Evolutionary conservation across 2,329 filamentous ascomycete genomes (phyloP).

Genomic region (Triangularia verruculosa): DNA sequence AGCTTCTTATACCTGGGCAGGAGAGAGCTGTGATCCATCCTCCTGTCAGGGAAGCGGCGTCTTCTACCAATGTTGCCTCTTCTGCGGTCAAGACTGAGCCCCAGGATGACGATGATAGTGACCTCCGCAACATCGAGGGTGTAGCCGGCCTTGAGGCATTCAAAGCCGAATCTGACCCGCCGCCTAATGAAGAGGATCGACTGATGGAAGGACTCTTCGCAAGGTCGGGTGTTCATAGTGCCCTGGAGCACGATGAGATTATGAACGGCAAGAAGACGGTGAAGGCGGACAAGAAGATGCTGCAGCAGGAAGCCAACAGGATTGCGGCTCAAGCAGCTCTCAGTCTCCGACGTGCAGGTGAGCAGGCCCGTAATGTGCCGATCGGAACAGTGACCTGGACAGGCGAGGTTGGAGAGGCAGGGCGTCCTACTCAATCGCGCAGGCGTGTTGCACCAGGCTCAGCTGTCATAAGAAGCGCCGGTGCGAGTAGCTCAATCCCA

Average conservation of each 20-base stretch:
- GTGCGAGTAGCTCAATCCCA: slow-evolving; percentile 35
- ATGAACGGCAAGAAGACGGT: slow-evolving; percentile 71
- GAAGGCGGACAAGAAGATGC: slow-evolving; percentile 71
- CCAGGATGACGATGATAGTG: slow-evolving; percentile 21
- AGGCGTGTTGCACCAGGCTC: slow-evolving; percentile 52
- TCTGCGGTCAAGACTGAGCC: slow-evolving; percentile 9
- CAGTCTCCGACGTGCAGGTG: slow-evolving; percentile 69
- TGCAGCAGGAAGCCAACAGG: slow-evolving; percentile 76
- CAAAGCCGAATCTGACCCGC: slow-evolving; percentile 48
- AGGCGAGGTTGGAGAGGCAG: slow-evolving; percentile 74
- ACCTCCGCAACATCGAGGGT: slow-evolving; percentile 41
- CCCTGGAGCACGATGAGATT: slow-evolving; percentile 89
- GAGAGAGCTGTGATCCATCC: slow-evolving; percentile 18
- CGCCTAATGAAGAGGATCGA: slow-evolving; percentile 61
- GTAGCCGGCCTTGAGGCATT: slow-evolving; percentile 65
- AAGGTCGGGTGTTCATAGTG: slow-evolving; percentile 80
- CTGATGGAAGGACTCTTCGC: slow-evolving; percentile 89
- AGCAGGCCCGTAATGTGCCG: slow-evolving; percentile 68
- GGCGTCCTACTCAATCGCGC: slow-evolving; percentile 56
- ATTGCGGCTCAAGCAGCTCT: slow-evolving; percentile 75
- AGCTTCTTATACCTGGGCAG: slow-evolving; percentile 31
- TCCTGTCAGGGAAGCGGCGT: slow-evolving; percentile 1
- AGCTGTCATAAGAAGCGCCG: slow-evolving; percentile 51
- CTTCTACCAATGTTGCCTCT: slow-evolving; percentile 9
- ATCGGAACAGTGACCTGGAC: slow-evolving; percentile 94